A percentile compares a stretch with the other conserved stretches of the same genome.
Evolutionary conservation across 2,329 filamentous ascomycete species (phyloP).

Genomic region (Calonectria fujianensis): DNA sequence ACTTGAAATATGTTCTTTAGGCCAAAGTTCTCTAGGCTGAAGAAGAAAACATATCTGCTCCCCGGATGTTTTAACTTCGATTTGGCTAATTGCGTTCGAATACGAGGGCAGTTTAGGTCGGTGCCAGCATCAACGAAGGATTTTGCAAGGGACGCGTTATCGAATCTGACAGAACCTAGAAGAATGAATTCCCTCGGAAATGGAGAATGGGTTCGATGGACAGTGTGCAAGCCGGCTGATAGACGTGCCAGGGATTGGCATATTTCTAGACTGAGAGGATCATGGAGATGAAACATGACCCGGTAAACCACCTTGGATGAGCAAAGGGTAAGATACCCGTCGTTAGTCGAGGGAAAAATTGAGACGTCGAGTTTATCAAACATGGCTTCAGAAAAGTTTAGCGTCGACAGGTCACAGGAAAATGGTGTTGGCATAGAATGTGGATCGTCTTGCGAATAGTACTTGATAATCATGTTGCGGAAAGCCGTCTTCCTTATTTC

Average conservation of each 20-base stretch:
- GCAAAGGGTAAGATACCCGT: background rate
- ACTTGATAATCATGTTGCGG: background rate
- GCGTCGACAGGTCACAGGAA: background rate
- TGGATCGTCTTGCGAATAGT: background rate
- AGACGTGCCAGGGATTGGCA: background rate
- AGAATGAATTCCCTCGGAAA: background rate
- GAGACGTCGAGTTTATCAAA: background rate
- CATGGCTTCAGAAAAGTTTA: too few species aligned
- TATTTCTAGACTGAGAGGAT: constrained; percentile 15
- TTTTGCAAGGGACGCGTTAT: background rate
- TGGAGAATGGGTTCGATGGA: background rate
- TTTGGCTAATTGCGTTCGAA: background rate
- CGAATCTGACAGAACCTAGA: background rate
- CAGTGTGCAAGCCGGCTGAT: too few species aligned
- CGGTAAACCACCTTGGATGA: background rate
- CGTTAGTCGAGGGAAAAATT: background rate
- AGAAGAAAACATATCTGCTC: too few species aligned
- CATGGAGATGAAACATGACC: background rate
- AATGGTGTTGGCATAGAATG: background rate
- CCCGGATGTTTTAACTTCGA: too few species aligned
- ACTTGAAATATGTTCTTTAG: background rate
- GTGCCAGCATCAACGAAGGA: background rate
- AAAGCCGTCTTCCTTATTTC: background rate
- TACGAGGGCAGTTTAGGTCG: background rate
- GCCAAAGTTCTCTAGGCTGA: too few species aligned